A percentile compares a stretch with the other conserved stretches of the same genome.
Conservation (phyloP, 805 yeast genomes). For the Blastobotrys attinorum region DNA sequence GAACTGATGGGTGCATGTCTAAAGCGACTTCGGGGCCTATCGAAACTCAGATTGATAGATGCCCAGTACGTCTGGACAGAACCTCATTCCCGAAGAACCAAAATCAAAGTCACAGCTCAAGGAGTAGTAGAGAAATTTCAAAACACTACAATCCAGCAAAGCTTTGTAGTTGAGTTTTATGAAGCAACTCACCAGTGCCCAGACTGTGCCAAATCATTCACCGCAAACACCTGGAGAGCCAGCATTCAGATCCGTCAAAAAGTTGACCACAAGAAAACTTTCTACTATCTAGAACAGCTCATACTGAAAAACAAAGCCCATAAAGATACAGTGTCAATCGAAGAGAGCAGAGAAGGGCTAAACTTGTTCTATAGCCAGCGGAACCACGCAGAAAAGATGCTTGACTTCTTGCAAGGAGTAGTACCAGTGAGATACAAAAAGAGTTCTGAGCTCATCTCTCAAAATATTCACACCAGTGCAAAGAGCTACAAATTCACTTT, state of each 20-base stretch:
- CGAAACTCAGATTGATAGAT: slow-evolving; percentile 78
- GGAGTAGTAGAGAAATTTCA: slow-evolving; percentile 78
- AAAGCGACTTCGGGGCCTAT: slow-evolving; percentile 77
- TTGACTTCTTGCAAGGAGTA: slow-evolving; percentile 78
- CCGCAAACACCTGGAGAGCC: slow-evolving; percentile 97
- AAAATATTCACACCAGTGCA: slow-evolving; percentile 86
- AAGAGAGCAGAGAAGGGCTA: slow-evolving; percentile 88
- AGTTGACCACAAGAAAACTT: slow-evolving; percentile 94
- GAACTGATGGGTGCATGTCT: slow-evolving; percentile 82
- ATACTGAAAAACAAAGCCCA: slow-evolving; percentile 91
- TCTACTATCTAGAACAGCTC: slow-evolving; percentile 89
- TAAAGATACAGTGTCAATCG: slow-evolving; percentile 84
- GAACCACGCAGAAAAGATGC: slow-evolving; percentile 89
- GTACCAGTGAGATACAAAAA: slow-evolving; percentile 77
- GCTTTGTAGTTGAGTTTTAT: slow-evolving; percentile 87
- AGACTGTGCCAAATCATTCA: slow-evolving; percentile 95
- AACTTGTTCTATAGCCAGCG: slow-evolving; percentile 86
- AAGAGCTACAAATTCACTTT: slow-evolving; percentile 84
- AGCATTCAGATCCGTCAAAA: slow-evolving; percentile 96
- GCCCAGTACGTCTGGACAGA: slow-evolving; percentile 98
- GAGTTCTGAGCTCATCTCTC: slow-evolving; percentile 85
- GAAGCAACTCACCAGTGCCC: slow-evolving; percentile 97
- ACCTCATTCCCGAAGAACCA: slow-evolving; percentile 94
- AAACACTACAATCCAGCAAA: slow-evolving; percentile 87
- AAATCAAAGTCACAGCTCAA: slow-evolving; percentile 86